Percentiles rank a stretch among this genome's conserved stretches.
These are phyloP conservation scores for Avena sativa DNA, from an alignment of 176 grass and related monocot genomes.

Conservation along the genomic window DNA sequence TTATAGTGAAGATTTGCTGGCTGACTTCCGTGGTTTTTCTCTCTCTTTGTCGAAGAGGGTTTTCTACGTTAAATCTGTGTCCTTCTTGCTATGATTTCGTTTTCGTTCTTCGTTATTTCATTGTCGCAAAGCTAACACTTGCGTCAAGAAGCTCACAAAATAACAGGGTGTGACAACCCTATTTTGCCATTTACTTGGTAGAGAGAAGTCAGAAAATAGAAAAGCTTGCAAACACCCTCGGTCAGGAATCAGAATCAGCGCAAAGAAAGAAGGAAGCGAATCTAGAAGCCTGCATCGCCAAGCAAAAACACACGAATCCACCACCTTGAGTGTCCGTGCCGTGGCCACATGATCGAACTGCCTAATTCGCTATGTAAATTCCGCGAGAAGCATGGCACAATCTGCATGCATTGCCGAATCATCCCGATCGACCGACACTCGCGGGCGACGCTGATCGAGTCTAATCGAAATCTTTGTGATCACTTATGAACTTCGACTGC, in stretches of 20 bases:
- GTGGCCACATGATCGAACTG: background rate
- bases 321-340: constrained; percentile 49
- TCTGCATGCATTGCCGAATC: no score
- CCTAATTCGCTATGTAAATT: background rate
- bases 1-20: no score
- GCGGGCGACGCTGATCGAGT: no score
- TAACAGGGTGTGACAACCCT: background rate
- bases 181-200: background rate
- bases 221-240: background rate
- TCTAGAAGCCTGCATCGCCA: constrained; percentile 32
- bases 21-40: no score
- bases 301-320: constrained; percentile 46
- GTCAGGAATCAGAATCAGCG: constrained; percentile 8
- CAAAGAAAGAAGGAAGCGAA: background rate
- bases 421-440: constrained; percentile 30
- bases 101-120: no score
- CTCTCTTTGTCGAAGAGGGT: no score
- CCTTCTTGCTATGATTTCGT: no score
- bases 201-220: background rate
- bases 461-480: background rate
- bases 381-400: constrained; percentile 27
- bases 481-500: background rate
- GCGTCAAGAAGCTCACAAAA: background rate
- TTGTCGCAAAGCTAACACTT: background rate
- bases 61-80: no score